phyloP scores from a whole-genome alignment of 2,329 filamentous ascomycete genomes.

The Cephalotrichum gorgonifer region DNA sequence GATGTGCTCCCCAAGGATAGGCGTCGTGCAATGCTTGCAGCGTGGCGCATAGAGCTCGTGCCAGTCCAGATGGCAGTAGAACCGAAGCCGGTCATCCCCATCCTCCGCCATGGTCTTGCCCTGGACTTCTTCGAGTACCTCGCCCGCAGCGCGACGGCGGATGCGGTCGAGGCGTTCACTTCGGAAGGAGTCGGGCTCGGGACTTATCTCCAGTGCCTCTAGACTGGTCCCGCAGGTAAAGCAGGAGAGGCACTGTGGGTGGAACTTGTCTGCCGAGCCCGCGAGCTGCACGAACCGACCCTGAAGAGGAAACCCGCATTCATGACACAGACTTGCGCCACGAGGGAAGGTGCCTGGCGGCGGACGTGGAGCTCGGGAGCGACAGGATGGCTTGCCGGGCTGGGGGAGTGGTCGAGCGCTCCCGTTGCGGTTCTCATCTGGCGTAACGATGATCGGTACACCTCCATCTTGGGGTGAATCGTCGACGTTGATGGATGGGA shows the following conservation, averaged over 20 bases:
- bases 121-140: slow-evolving; percentile 50
- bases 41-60: slow-evolving; percentile 88
- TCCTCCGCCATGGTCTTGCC: slow-evolving; percentile 59
- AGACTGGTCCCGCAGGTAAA: slow-evolving; percentile 78
- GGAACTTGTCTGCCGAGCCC: slow-evolving; percentile 66
- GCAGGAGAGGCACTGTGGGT: slow-evolving; percentile 88
- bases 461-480: neutral
- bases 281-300: slow-evolving; percentile 82
- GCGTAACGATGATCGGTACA: neutral
- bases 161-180: slow-evolving; percentile 66
- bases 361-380: slow-evolving; percentile 25
- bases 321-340: slow-evolving; percentile 63
- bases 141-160: slow-evolving; percentile 44
- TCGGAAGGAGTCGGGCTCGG: slow-evolving; percentile 69
- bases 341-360: slow-evolving; percentile 34
- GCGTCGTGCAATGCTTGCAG: slow-evolving; percentile 93
- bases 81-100: slow-evolving; percentile 63
- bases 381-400: slow-evolving; percentile 18
- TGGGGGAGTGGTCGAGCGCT: slow-evolving; percentile 34
- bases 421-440: neutral
- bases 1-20: slow-evolving; percentile 90
- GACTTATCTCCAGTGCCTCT: slow-evolving; percentile 93
- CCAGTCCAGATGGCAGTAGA: slow-evolving; percentile 98
- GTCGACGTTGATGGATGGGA: slow-evolving; percentile 3
- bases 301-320: slow-evolving; percentile 75